These are phyloP conservation scores for Vickermania spadyakhi DNA, from an alignment of 208 protist species.

Conservation along the genomic window DNA sequence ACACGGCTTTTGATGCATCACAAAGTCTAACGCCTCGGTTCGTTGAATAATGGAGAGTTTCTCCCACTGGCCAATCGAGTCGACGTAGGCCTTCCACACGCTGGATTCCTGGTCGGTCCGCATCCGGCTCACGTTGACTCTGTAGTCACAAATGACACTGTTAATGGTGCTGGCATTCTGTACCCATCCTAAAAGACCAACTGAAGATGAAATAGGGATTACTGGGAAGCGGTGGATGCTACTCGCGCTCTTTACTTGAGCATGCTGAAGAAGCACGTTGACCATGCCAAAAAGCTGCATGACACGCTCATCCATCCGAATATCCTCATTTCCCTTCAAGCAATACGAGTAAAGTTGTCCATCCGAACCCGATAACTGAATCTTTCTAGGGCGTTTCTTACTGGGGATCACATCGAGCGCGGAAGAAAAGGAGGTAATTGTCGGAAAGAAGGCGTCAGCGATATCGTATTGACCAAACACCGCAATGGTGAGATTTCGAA, in stretches of 20 bases:
- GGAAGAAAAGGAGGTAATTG: conserved; percentile 93
- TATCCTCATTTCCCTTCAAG: conserved; percentile 98
- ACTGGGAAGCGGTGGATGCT: conserved; percentile 96
- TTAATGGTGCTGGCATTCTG: conserved; percentile 98
- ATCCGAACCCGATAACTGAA: conserved; percentile 95
- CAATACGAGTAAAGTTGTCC: conserved; percentile 96
- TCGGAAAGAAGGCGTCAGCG: conserved; percentile 68
- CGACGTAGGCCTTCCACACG: conserved; percentile 59
- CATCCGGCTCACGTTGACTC: conserved; percentile 80
- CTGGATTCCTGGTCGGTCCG: conserved; percentile 84
- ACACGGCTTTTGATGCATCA: conserved; percentile 94
- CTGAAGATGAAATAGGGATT: conserved; percentile 98
- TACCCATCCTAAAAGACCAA: conserved; percentile 99
- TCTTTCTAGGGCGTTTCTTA: conserved; percentile 98
- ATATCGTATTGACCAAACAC: conserved; percentile 97
- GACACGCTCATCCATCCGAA: conserved; percentile 99
- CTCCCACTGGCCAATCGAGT: conserved; percentile 88
- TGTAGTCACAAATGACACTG: conserved; percentile 97
- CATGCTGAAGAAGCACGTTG: conserved; percentile 97
- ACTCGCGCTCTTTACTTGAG: conserved; percentile 66
- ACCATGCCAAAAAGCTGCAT: conserved; percentile 99
- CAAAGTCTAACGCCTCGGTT: conserved; percentile 96
- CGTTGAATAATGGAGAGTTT: conserved; percentile 91
- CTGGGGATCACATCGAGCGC: conserved; percentile 96
- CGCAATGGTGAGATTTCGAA: conserved; percentile 93